phyloP scores from a whole-genome alignment of 805 yeast species.

The Saccharomycopsis oosterbeekiorum region DNA sequence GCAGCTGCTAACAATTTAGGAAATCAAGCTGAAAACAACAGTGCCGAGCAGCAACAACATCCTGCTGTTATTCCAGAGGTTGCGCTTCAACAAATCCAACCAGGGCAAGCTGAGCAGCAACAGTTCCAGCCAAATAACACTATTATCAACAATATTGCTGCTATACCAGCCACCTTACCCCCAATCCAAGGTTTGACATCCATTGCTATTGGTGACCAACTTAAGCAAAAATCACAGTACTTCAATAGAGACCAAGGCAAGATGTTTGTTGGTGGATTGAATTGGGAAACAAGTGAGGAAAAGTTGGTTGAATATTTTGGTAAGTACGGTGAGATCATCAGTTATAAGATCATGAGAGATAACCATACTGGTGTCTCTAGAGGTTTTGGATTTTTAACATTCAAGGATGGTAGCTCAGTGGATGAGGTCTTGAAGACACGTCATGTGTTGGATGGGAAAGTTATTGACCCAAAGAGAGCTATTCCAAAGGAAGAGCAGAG shows the following conservation, averaged over 20 bases:
- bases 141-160: too few relatives aligned
- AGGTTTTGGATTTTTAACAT: constrained; percentile 91
- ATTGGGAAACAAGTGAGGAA: constrained; percentile 96
- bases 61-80: not conserved
- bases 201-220: constrained; percentile 16
- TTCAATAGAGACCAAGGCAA: constrained; percentile 67
- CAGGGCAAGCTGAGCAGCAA: constrained; percentile 5
- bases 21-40: not conserved
- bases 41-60: not conserved
- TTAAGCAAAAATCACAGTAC: constrained; percentile 17
- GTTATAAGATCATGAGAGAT: constrained; percentile 90
- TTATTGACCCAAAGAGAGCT: constrained; percentile 95
- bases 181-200: constrained; percentile 11
- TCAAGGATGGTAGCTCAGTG: constrained; percentile 71
- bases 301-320: constrained; percentile 71
- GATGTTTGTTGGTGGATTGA: constrained; percentile 93
- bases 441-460: constrained; percentile 88
- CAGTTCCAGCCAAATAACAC: not conserved
- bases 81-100: constrained; percentile 21
- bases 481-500: constrained; percentile 97
- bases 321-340: constrained; percentile 81
- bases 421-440: constrained; percentile 78
- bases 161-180: not conserved
- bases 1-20: not conserved
- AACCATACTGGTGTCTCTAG: constrained; percentile 77